Percentiles rank a stretch among this genome's conserved stretches.
Evolutionary conservation across 2,329 filamentous ascomycete genomes (phyloP).

Genomic region (Ilyonectria robusta): DNA sequence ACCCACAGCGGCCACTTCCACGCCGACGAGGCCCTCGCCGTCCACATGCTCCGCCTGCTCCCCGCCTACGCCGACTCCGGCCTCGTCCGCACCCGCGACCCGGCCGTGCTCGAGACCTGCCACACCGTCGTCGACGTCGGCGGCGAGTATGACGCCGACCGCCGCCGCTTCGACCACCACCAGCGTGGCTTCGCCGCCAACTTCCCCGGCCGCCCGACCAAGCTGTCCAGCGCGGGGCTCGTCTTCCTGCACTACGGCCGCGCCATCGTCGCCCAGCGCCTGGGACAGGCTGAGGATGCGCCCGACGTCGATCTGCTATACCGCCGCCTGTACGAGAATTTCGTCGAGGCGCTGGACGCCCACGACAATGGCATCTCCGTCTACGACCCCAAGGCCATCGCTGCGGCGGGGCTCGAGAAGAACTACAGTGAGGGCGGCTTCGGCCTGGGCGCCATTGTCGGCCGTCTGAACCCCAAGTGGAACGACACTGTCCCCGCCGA

Average conservation of each 20-base stretch:
- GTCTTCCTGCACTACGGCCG: constrained; percentile 97
- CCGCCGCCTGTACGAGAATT: constrained; percentile 91
- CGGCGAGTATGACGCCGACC: constrained; percentile 85
- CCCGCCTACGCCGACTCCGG: constrained; percentile 81
- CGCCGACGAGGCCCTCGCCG: constrained; percentile 96
- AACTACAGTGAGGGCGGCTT: constrained; percentile 88
- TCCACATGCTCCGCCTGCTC: constrained; percentile 93
- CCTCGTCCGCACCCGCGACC: constrained; percentile 91
- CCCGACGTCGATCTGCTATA: constrained; percentile 82
- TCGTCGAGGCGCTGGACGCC: constrained; percentile 95
- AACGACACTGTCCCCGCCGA: constrained; percentile 74
- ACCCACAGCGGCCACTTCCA: constrained; percentile 99
- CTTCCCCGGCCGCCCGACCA: constrained; percentile 87
- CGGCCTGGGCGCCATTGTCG: constrained; percentile 86
- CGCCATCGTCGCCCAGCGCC: constrained; percentile 77
- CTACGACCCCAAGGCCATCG: constrained; percentile 80
- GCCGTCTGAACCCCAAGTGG: constrained; percentile 84
- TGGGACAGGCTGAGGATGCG: constrained; percentile 69
- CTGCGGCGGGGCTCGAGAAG: constrained; percentile 81
- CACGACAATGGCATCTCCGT: constrained; percentile 95
- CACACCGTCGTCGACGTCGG: constrained; percentile 99
- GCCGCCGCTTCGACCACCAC: constrained; percentile 95
- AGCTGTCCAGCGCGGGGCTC: constrained; percentile 92
- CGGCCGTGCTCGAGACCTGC: constrained; percentile 81
- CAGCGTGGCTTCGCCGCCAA: constrained; percentile 90